Base-by-base conservation (phyloP, 2,329 filamentous ascomycete species). In the Ceratocystis colombiana region DNA sequence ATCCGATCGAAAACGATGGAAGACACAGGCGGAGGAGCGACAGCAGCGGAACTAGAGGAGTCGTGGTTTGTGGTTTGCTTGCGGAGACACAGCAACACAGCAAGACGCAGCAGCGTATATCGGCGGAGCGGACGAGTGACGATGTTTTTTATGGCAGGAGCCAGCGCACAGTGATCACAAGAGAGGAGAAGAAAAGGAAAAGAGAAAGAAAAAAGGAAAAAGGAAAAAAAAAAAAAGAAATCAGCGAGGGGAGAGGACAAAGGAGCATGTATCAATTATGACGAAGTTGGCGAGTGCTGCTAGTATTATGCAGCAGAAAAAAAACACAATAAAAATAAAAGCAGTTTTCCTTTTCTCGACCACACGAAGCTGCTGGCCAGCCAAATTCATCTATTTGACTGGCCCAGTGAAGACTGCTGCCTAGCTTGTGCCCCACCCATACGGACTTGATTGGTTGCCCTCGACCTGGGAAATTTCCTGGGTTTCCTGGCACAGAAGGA, bases 351-450 rank as follows among this genome's bases (percentile, higher is more conserved):
- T 22, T 5, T 20, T 30, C 8, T 6, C 20, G 5, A 22, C 46
- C 0, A 5, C 10, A 15, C 46, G 25, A 44, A 55, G 28, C 15
- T 15, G 28, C 55, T n/a, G 33, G 28, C 30, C 10, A 37, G 55
- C 55, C 55, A 59, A 30, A 25, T 57, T 57, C 33, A 12, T 20
- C 64, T 33, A 61, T 65, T 62, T 59, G 44, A 50, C 64, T 64
- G 41, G 64, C 61, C 64, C 53, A 55, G 55, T 61, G 44, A 65
- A 37, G 64, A 41, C 64, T 65, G 64, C 64, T 65, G 64, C 64
- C 64, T 65, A 65, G 64, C 30, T 6, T 20, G 12, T 5, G 64
- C 55, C 55, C 64, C 64, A 65, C 64, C 41, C 28, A 4, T n/a
- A 5, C n/a, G 6, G 7, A 25, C 30, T 15, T 62, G 25, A 65